Evolutionary conservation across 2,329 filamentous ascomycete genomes (phyloP).

Genomic region (Aureobasidium sp.): DNA sequence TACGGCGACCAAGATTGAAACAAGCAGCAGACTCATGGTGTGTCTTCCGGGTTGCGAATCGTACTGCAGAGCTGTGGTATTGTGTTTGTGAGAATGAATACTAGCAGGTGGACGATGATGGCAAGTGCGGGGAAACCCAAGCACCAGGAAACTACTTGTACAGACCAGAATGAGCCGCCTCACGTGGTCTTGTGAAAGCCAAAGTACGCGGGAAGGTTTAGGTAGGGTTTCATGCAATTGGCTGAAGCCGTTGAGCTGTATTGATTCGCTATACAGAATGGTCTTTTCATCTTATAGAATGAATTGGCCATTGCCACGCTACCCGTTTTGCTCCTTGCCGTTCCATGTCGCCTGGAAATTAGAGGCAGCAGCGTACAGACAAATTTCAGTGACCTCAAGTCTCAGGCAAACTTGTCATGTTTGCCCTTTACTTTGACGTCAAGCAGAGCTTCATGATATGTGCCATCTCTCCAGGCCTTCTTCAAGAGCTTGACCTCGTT

Average conservation of each 20-base stretch:
- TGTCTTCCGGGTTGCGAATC: background rate
- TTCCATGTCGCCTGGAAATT: background rate
- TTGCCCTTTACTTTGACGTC: conserved; percentile 87
- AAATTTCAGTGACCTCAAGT: background rate
- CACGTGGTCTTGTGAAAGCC: conserved; percentile 3
- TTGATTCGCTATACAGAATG: background rate
- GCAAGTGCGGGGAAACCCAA: background rate
- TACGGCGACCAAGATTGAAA: background rate
- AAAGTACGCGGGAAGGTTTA: background rate
- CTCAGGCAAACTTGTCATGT: conserved; percentile 69
- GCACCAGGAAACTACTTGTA: no score
- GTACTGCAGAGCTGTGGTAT: background rate
- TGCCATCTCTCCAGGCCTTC: conserved; percentile 73
- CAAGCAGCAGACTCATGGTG: conserved; percentile 3
- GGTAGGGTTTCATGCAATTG: background rate
- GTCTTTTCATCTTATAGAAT: background rate
- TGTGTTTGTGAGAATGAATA: background rate
- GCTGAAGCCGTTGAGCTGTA: background rate
- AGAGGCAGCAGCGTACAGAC: background rate
- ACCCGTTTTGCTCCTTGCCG: background rate
- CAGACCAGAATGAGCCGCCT: background rate
- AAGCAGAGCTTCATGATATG: conserved; percentile 81
- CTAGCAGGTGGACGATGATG: background rate
- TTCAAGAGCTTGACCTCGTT: conserved; percentile 81
- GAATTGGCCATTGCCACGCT: background rate